A percentile compares a stretch with the other conserved stretches of the same genome.
These are phyloP conservation scores for Pisolithus albus DNA, from an alignment of 768 basidiomycete genomes.

Conservation along the genomic window DNA sequence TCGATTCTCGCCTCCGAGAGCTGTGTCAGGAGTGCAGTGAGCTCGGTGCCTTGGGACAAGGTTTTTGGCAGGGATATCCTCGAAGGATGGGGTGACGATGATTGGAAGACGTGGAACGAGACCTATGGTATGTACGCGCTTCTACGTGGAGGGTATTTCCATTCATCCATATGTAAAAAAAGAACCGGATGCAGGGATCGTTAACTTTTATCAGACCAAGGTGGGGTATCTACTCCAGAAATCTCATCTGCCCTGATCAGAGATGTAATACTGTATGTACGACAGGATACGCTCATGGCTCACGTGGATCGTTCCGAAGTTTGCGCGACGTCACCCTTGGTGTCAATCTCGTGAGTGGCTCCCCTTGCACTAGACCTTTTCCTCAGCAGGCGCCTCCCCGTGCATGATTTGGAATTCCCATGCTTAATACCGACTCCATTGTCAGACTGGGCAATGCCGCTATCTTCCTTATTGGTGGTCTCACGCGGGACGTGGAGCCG, in stretches of 20 bases:
- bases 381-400: neutral
- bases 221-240: conserved; percentile 21
- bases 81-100: conserved; percentile 44
- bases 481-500: conserved; percentile 71
- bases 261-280: neutral
- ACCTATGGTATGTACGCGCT: conserved; percentile 59
- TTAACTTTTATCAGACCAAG: conserved; percentile 89
- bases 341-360: conserved; percentile 79
- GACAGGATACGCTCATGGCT: conserved; percentile 88
- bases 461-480: conserved; percentile 83
- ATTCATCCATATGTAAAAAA: conserved; percentile 2
- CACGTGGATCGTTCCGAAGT: conserved; percentile 98
- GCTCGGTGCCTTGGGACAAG: conserved; percentile 58
- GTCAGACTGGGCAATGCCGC: conserved; percentile 80
- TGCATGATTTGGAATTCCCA: neutral
- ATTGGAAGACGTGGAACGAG: conserved; percentile 70
- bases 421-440: neutral
- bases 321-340: conserved; percentile 85
- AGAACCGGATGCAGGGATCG: conserved; percentile 96
- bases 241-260: too few species aligned
- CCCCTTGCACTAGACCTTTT: neutral
- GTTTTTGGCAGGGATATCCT: conserved; percentile 40
- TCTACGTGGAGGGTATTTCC: neutral
- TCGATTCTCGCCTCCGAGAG: conserved; percentile 48
- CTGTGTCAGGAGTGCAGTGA: conserved; percentile 62